Conservation (phyloP, 495 filamentous ascomycete genomes). For the Neurospora intermedia region DNA sequence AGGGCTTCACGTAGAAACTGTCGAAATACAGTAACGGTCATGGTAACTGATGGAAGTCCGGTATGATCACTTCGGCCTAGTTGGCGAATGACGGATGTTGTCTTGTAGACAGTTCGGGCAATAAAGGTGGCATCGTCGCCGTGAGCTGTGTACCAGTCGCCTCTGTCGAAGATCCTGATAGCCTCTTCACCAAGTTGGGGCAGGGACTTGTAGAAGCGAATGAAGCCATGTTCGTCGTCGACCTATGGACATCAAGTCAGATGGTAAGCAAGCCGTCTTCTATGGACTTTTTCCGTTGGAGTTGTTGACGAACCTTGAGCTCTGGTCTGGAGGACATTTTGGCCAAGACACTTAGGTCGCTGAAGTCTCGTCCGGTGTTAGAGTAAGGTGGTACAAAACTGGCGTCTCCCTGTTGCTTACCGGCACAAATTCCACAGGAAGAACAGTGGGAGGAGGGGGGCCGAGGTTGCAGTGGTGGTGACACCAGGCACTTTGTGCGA, state of each 20-base stretch:
- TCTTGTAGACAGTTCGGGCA: constrained; percentile 91
- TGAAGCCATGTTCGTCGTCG: constrained; percentile 93
- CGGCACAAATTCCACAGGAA: not conserved
- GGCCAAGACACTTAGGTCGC: not conserved
- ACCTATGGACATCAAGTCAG: constrained; percentile 41
- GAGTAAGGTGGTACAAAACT: not conserved
- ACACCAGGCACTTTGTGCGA: not conserved
- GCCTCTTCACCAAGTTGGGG: constrained; percentile 57
- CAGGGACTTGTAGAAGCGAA: constrained; percentile 81
- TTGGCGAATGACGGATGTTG: constrained; percentile 85
- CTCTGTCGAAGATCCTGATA: constrained; percentile 85
- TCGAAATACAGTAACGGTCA: constrained; percentile 86
- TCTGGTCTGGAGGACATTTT: constrained; percentile 86
- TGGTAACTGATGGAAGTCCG: constrained; percentile 82
- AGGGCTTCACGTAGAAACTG: constrained; percentile 93
- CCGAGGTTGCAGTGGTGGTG: not conserved
- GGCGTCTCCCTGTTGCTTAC: not conserved
- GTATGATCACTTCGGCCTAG: constrained; percentile 73
- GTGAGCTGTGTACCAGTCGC: constrained; percentile 92
- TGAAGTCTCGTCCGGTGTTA: not conserved
- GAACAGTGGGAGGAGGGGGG: not conserved
- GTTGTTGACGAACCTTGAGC: constrained; percentile 55
- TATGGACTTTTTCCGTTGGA: not conserved
- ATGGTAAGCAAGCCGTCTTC: constrained; percentile 5
- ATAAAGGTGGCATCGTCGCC: constrained; percentile 90